Evolutionary conservation across 345 rosid genomes (phyloP).

Genomic region (Populus tremula): DNA sequence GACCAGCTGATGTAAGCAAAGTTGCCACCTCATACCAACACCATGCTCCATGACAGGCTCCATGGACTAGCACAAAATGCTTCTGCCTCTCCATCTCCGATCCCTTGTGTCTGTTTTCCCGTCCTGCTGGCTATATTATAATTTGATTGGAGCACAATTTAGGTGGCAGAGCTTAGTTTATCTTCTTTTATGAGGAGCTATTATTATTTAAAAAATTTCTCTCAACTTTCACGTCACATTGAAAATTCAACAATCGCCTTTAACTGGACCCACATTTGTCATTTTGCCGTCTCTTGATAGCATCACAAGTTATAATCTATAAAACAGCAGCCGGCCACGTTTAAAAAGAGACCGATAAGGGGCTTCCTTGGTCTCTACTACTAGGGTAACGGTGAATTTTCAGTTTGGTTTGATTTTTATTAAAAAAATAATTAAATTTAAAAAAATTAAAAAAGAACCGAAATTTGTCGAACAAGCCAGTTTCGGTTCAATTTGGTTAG

Average conservation of each 20-base stretch:
- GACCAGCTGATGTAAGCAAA: conserved; percentile 22
- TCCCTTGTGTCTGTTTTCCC: not conserved
- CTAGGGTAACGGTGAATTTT: too few species aligned
- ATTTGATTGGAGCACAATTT: not conserved
- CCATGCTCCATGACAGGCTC: conserved; percentile 38
- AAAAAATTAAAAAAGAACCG: too few species aligned
- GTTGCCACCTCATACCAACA: conserved; percentile 38
- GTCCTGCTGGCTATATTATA: not conserved
- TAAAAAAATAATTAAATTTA: too few species aligned
- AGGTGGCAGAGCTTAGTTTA: too few species aligned
- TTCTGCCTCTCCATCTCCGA: not conserved
- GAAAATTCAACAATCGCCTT: too few species aligned
- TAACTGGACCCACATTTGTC: not conserved
- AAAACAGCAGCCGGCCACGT: not conserved
- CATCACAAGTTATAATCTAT: not conserved
- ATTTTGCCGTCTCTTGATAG: not conserved
- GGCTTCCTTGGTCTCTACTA: not conserved
- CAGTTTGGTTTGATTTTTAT: too few species aligned
- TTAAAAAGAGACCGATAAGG: not conserved
- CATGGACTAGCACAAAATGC: conserved; percentile 29
- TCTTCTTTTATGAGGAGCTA: not conserved
- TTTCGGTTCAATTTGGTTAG: too few species aligned
- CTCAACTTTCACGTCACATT: not conserved
- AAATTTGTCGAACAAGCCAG: too few species aligned
- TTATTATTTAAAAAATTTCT: not conserved